phyloP scores from a whole-genome alignment of 2,329 filamentous ascomycete genomes.

The Neophaeococcomyces mojaviensis region DNA sequence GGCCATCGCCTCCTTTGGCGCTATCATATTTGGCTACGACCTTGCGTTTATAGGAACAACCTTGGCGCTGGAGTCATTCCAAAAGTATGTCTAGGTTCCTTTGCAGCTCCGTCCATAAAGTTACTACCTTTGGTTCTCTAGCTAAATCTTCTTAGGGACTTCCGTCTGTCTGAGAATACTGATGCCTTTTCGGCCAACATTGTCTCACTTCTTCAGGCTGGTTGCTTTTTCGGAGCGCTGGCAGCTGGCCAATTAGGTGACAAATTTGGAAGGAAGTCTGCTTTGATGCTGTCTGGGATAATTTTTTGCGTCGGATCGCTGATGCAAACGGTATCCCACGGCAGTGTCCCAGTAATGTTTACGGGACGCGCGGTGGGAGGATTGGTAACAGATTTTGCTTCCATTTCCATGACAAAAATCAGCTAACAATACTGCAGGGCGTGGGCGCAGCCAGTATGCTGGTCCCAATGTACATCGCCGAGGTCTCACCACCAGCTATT shows the following conservation, averaged over 20 bases:
- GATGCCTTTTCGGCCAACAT: slow-evolving; percentile 49
- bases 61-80: slow-evolving; percentile 48
- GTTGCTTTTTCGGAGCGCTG: slow-evolving; percentile 59
- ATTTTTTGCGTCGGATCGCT: slow-evolving; percentile 29
- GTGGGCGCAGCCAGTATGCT: slow-evolving; percentile 52
- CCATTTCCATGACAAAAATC: too few relatives aligned
- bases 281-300: slow-evolving; percentile 40
- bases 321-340: slow-evolving; percentile 39
- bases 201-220: slow-evolving; percentile 63
- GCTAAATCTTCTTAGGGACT: slow-evolving; percentile 24
- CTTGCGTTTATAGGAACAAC: slow-evolving; percentile 73
- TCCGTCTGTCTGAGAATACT: slow-evolving; percentile 27
- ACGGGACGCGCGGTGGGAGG: slow-evolving; percentile 48
- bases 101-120: slow-evolving; percentile 37
- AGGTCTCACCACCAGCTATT: slow-evolving; percentile 52
- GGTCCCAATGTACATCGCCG: slow-evolving; percentile 55
- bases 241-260: slow-evolving; percentile 35
- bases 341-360: slow-evolving; percentile 48
- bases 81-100: slow-evolving; percentile 26
- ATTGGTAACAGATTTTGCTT: slow-evolving; percentile 29
- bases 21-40: slow-evolving; percentile 33
- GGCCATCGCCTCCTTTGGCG: slow-evolving; percentile 37
- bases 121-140: too few relatives aligned
- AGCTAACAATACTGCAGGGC: slow-evolving; percentile 23
- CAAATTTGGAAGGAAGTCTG: slow-evolving; percentile 46